Evolutionary conservation across 2,329 filamentous ascomycete genomes (phyloP).

Genomic region (Cladosporium sp.): DNA sequence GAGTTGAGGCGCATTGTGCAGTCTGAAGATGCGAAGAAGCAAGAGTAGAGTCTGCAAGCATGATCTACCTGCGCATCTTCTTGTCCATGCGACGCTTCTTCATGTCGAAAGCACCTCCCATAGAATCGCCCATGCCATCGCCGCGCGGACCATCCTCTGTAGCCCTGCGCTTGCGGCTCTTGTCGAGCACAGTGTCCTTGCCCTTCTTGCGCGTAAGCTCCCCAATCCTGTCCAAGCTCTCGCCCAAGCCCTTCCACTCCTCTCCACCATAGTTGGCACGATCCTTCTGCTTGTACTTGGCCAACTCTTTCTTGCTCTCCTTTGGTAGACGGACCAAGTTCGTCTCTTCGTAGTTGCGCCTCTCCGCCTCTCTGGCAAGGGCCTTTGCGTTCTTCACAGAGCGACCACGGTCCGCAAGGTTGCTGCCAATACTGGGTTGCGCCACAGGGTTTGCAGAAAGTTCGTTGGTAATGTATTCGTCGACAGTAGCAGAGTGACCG

Average conservation of each 20-base stretch:
- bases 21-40: conserved; percentile 3
- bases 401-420: conserved; percentile 73
- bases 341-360: conserved; percentile 82
- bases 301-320: conserved; percentile 79
- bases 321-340: conserved; percentile 88
- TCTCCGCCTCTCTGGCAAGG: conserved; percentile 74
- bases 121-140: conserved; percentile 63
- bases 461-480: conserved; percentile 87
- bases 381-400: conserved; percentile 76
- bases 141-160: conserved; percentile 71
- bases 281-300: conserved; percentile 57
- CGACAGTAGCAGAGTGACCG: conserved; percentile 78
- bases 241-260: conserved; percentile 84
- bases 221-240: conserved; percentile 84
- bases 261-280: conserved; percentile 77
- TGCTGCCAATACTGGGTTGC: conserved; percentile 88
- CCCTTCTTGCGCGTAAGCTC: conserved; percentile 72
- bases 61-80: conserved; percentile 40
- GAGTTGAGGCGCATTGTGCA: background rate
- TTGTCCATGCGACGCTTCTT: conserved; percentile 56
- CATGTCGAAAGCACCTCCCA: conserved; percentile 63
- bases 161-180: conserved; percentile 79
- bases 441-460: conserved; percentile 78
- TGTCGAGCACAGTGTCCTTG: conserved; percentile 66
- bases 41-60: background rate